phyloP scores from a whole-genome alignment of 257 asterid genomes.

The Capsicum pubescens region DNA sequence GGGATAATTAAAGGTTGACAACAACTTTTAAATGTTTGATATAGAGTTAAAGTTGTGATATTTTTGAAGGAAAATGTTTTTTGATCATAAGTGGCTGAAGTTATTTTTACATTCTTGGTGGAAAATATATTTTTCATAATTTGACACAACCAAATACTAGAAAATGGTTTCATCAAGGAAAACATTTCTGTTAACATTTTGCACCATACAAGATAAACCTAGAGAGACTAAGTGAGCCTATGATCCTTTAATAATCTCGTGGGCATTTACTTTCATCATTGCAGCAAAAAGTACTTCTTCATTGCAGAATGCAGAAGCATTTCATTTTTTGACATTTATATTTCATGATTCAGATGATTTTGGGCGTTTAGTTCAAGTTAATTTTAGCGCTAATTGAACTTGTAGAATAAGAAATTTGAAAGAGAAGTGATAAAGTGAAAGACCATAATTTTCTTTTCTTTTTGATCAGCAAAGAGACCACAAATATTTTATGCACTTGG shows the following conservation, averaged over 20 bases:
- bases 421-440: background rate
- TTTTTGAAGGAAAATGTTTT: background rate
- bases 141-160: background rate
- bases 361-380: background rate
- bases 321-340: background rate
- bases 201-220: background rate
- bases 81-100: background rate
- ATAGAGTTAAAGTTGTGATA: background rate
- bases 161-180: background rate
- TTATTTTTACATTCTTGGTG: background rate
- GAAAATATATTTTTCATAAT: background rate
- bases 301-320: background rate
- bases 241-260: background rate
- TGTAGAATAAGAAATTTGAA: conserved; percentile 9
- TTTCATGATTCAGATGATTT: background rate
- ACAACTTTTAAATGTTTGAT: background rate
- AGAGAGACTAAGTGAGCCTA: background rate
- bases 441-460: background rate
- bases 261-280: background rate
- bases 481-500: background rate
- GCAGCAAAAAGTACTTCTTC: background rate
- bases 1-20: background rate
- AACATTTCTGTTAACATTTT: background rate
- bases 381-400: background rate
- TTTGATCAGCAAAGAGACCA: background rate